Evolutionary conservation across 768 basidiomycete species (phyloP).

Genomic region (Boletus rufocinnamomeus): DNA sequence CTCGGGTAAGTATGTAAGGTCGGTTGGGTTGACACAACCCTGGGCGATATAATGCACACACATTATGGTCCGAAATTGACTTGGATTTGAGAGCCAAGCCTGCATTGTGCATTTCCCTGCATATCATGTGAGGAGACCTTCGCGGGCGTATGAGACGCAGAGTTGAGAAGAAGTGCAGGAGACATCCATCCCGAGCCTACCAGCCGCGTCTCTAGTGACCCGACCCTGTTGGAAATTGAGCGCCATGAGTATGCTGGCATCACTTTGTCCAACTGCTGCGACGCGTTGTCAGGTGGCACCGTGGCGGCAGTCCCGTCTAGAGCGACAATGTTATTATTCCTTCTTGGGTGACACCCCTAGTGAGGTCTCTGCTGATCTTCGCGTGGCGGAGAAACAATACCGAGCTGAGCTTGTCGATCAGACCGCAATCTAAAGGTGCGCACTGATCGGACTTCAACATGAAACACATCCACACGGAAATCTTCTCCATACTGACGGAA

Average conservation of each 20-base stretch:
- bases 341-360: background rate
- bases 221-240: background rate
- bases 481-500: background rate
- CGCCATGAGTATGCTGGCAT: background rate
- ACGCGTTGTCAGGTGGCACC: background rate
- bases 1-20: constrained; percentile 1
- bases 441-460: background rate
- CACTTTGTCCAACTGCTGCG: background rate
- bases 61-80: background rate
- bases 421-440: background rate
- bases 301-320: too few species aligned
- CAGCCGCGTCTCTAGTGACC: background rate
- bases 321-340: background rate
- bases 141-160: background rate
- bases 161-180: too few species aligned
- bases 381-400: background rate
- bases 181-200: too few species aligned
- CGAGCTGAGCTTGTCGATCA: background rate
- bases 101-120: background rate
- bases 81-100: background rate
- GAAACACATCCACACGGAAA: background rate
- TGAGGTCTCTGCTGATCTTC: background rate
- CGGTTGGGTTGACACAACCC: background rate
- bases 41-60: too few species aligned
- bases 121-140: background rate